These are phyloP conservation scores for Paraphaeosphaeria sporulosa DNA, from an alignment of 2,329 filamentous ascomycete species.

Conservation along the genomic window DNA sequence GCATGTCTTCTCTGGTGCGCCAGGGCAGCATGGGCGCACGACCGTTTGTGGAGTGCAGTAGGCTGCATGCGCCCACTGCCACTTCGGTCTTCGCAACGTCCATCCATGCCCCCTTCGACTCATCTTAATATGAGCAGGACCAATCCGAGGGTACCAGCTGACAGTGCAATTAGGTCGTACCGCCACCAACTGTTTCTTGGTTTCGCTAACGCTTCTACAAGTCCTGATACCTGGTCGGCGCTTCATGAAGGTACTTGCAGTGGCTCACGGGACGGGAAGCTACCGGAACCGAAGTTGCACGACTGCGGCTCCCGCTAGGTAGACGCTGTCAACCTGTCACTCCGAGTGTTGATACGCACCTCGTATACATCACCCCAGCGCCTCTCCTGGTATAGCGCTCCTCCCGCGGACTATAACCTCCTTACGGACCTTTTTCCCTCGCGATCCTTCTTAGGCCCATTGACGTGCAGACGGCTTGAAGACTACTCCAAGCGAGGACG, in stretches of 20 bases:
- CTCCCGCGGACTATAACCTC: conserved; percentile 5
- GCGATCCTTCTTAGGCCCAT: conserved; percentile 12
- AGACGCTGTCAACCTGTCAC: background rate
- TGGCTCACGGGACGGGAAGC: conserved; percentile 7
- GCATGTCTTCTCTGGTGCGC: conserved; percentile 4
- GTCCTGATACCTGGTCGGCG: conserved; percentile 2
- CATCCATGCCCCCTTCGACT: conserved; percentile 8
- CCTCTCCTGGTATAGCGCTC: conserved; percentile 5
- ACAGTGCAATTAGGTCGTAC: conserved; percentile 16
- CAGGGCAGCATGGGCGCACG: conserved; percentile 1
- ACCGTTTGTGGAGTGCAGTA: conserved; percentile 15
- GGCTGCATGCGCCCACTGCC: background rate
- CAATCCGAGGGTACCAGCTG: conserved; percentile 18
- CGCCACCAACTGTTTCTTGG: background rate
- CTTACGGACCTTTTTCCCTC: background rate
- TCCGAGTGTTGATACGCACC: background rate
- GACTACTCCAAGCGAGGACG: background rate
- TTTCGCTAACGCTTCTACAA: conserved; percentile 3
- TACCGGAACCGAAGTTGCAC: conserved; percentile 17
- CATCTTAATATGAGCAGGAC: conserved; percentile 18
- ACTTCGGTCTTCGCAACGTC: background rate
- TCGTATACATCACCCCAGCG: conserved; percentile 11
- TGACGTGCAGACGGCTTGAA: conserved; percentile 12
- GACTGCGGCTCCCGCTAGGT: conserved; percentile 15
- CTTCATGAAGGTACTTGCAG: conserved; percentile 9